Evolutionary conservation across 108 stramenopile genomes (phyloP).

Genomic region (Schizochytrium sp.): DNA sequence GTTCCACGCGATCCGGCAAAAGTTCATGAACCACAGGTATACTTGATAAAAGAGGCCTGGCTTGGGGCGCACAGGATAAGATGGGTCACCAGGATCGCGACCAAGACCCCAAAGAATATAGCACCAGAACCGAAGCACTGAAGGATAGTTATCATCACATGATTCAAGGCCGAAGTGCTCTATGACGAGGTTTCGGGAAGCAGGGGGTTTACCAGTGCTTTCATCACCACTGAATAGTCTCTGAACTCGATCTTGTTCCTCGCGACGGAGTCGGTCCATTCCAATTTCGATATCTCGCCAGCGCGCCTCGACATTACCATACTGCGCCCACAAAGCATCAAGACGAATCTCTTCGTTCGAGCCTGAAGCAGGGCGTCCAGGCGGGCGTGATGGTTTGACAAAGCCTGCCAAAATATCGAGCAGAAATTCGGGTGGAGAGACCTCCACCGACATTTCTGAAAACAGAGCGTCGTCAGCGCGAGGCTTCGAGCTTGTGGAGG

Average conservation of each 20-base stretch:
- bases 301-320: neutral
- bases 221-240: neutral
- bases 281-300: constrained; percentile 45
- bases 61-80: constrained; percentile 34
- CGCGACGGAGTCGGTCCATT: neutral
- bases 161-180: neutral
- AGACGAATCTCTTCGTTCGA: neutral
- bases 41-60: constrained; percentile 5
- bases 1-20: constrained; percentile 12
- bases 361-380: neutral
- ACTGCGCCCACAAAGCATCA: neutral
- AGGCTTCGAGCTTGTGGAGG: neutral
- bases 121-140: constrained; percentile 28
- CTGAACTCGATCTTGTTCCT: constrained; percentile 7
- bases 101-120: constrained; percentile 24
- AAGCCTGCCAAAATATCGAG: constrained; percentile 11
- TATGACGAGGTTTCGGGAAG: neutral
- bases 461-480: neutral
- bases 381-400: neutral
- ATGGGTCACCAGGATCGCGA: constrained; percentile 25
- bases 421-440: constrained; percentile 31
- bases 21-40: neutral
- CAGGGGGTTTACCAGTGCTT: neutral
- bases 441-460: neutral
- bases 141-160: constrained; percentile 49